These are phyloP conservation scores for Pezizomycotina sp. DNA, from an alignment of 2,329 filamentous ascomycete genomes.

Conservation along the genomic window DNA sequence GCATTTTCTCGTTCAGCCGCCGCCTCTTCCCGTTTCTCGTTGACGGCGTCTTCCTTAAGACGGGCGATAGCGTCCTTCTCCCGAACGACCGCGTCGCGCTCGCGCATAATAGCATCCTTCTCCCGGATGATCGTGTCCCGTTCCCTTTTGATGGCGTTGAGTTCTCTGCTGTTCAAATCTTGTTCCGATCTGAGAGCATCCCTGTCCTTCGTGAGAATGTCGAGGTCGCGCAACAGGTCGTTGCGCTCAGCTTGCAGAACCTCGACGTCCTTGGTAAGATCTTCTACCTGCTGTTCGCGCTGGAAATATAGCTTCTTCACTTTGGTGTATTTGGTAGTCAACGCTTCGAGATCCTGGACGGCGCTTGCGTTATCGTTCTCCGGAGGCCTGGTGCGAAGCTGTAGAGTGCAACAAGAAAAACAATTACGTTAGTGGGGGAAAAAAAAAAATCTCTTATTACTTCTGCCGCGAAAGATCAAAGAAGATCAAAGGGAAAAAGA, in stretches of 20 bases:
- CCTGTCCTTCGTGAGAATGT: conserved; percentile 8
- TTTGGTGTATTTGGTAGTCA: conserved; percentile 18
- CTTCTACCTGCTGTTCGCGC: conserved; percentile 13
- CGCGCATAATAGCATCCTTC: conserved; percentile 4
- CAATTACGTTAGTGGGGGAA: no score
- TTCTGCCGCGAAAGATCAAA: no score
- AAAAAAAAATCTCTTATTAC: no score
- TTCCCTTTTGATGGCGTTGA: conserved; percentile 7
- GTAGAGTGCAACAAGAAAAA: neutral
- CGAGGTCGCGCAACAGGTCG: conserved; percentile 9
- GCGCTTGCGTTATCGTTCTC: conserved; percentile 10
- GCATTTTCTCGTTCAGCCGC: conserved; percentile 13
- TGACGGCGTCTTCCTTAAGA: conserved; percentile 5
- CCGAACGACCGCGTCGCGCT: conserved; percentile 3
- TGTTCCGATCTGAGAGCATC: conserved; percentile 12
- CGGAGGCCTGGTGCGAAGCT: conserved; percentile 13
- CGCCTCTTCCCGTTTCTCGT: conserved; percentile 9
- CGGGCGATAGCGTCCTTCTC: conserved; percentile 1
- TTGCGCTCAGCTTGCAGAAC: conserved; percentile 8
- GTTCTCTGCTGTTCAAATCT: no score
- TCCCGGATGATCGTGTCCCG: conserved; percentile 7
- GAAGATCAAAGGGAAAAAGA: no score
- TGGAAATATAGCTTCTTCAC: conserved; percentile 20
- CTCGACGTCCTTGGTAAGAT: conserved; percentile 15
- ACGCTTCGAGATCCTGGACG: conserved; percentile 12